Conservation (phyloP, 2,329 filamentous ascomycete species). For the Tolypocladium tropicale region DNA sequence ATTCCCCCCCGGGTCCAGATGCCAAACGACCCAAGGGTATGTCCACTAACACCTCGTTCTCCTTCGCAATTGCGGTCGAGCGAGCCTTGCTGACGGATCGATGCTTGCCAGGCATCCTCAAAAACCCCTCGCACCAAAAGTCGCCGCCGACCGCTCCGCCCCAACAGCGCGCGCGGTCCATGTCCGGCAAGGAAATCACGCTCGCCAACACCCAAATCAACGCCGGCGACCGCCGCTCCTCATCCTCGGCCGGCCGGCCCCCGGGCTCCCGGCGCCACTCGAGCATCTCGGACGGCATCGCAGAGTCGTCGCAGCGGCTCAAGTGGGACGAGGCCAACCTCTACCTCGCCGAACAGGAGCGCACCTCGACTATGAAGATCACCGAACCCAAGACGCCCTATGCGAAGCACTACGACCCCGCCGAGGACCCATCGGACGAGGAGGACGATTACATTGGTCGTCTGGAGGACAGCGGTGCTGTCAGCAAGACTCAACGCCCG, state of each 20-base stretch:
- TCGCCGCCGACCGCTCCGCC: conserved; percentile 43
- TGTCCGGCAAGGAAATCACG: conserved; percentile 75
- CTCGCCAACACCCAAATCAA: conserved; percentile 92
- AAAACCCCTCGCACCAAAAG: conserved; percentile 63
- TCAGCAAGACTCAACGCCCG: conserved; percentile 25
- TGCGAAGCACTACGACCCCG: conserved; percentile 80
- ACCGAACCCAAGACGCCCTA: conserved; percentile 97
- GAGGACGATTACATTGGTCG: conserved; percentile 27
- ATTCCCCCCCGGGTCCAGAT: conserved; percentile 30
- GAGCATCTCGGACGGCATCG: conserved; percentile 31
- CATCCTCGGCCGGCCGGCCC: conserved; percentile 57
- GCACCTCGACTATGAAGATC: conserved; percentile 96
- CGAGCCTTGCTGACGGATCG: neutral
- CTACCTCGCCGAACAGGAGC: conserved; percentile 94
- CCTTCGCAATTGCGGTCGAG: neutral
- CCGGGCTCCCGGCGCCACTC: conserved; percentile 64
- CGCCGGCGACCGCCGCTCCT: conserved; percentile 79
- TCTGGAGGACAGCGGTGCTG: conserved; percentile 16
- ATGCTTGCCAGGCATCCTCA: conserved; percentile 65
- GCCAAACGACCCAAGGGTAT: conserved; percentile 36
- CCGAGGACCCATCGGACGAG: conserved; percentile 79
- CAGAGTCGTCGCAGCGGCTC: conserved; percentile 57
- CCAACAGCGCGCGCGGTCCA: conserved; percentile 21
- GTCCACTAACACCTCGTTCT: conserved; percentile 1
- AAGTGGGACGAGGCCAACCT: conserved; percentile 99